Conservation (phyloP, 257 asterid genomes). For the Penstemon barbatus region DNA sequence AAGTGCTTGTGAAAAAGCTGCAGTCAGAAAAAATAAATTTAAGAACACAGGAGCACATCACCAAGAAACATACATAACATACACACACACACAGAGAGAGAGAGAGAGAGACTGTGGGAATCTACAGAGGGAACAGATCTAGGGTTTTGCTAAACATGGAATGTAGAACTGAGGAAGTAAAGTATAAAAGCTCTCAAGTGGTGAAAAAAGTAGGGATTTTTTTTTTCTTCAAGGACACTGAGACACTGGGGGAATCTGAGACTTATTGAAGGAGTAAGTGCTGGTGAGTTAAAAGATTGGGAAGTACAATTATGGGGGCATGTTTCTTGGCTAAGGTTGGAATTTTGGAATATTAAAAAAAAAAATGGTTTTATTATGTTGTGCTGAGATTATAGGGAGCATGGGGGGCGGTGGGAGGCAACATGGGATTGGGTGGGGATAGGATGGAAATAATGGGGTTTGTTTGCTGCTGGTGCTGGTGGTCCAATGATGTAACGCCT, state of each 20-base stretch:
- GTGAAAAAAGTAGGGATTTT: slow-evolving; percentile 24
- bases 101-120: slow-evolving; percentile 40
- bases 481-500: slow-evolving; percentile 71
- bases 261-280: slow-evolving; percentile 11
- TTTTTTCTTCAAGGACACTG: slow-evolving; percentile 32
- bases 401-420: slow-evolving; percentile 66
- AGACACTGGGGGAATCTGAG: slow-evolving; percentile 28
- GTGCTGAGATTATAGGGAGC: slow-evolving; percentile 59
- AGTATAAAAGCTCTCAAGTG: slow-evolving; percentile 26
- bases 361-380: background rate
- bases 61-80: slow-evolving; percentile 13
- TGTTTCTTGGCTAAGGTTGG: slow-evolving; percentile 27
- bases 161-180: slow-evolving; percentile 31
- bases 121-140: slow-evolving; percentile 85
- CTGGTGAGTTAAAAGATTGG: slow-evolving; percentile 13
- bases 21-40: slow-evolving; percentile 27
- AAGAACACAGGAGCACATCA: background rate
- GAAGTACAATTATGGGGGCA: slow-evolving; percentile 39
- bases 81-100: slow-evolving; percentile 3
- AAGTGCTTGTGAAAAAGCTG: slow-evolving; percentile 34
- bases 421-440: slow-evolving; percentile 51
- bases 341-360: background rate
- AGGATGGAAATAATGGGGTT: slow-evolving; percentile 28
- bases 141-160: slow-evolving; percentile 79
- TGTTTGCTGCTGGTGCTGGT: slow-evolving; percentile 38